Evolutionary conservation across 2,329 filamentous ascomycete genomes (phyloP).

Genomic region (Aspergillus thermomutatus): DNA sequence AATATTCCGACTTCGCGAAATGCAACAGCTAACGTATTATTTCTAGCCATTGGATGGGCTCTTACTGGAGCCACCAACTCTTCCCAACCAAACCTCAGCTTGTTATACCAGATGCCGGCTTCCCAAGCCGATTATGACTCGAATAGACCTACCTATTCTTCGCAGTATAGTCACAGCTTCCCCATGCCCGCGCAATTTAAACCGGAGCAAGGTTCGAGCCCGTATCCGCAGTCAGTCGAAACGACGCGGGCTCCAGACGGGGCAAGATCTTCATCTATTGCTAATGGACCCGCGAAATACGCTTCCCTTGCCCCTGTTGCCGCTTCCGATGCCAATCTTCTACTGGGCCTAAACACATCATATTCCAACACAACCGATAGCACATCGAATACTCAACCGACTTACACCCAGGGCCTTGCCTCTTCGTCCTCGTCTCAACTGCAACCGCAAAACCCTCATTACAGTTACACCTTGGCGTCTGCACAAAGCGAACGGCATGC

Average conservation of each 20-base stretch:
- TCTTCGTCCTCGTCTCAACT: slow-evolving; percentile 16
- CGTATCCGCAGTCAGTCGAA: slow-evolving; percentile 32
- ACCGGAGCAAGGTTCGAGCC: slow-evolving; percentile 15
- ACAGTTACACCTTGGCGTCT: slow-evolving; percentile 21
- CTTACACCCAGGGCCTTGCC: slow-evolving; percentile 19
- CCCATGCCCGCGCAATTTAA: slow-evolving; percentile 21
- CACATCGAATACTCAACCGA: slow-evolving; percentile 19
- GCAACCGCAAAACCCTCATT: slow-evolving; percentile 18
- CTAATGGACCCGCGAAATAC: slow-evolving; percentile 22
- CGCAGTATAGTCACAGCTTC: slow-evolving; percentile 30
- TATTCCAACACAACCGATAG: slow-evolving; percentile 27
- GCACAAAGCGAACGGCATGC: slow-evolving; percentile 14
- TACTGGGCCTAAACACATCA: slow-evolving; percentile 49
- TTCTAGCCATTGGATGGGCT: slow-evolving; percentile 73
- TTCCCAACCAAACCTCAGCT: slow-evolving; percentile 75
- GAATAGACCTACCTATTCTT: slow-evolving; percentile 29
- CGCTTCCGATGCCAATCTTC: slow-evolving; percentile 36
- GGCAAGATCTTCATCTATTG: slow-evolving; percentile 17
- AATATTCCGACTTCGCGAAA: not conserved
- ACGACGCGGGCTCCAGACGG: slow-evolving; percentile 24
- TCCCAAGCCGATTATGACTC: slow-evolving; percentile 19
- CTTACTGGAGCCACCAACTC: slow-evolving; percentile 86
- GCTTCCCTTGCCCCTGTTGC: slow-evolving; percentile 36
- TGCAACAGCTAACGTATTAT: slow-evolving; percentile 37
- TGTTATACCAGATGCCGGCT: slow-evolving; percentile 67